A percentile compares a stretch with the other conserved stretches of the same genome.
These are phyloP conservation scores for Neurospora crassa DNA, from an alignment of 2,329 filamentous ascomycete genomes.

Conservation along the genomic window DNA sequence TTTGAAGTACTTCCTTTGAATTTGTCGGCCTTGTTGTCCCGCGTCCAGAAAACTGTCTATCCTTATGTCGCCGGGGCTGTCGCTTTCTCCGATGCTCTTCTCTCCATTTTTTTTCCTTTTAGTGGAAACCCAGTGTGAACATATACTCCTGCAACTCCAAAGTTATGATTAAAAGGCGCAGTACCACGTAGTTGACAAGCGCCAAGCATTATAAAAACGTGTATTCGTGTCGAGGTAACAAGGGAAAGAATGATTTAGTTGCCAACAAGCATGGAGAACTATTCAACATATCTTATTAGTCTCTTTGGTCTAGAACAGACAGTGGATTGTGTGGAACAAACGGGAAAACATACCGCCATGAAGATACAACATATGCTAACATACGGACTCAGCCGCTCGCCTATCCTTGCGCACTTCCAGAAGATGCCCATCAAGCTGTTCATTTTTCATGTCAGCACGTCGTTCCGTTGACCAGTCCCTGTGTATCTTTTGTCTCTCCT, in stretches of 20 bases:
- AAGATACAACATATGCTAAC: slow-evolving; percentile 86
- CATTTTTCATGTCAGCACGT: neutral
- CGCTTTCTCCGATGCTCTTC: neutral
- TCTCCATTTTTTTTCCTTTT: neutral
- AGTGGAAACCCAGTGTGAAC: neutral
- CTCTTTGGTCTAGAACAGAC: neutral
- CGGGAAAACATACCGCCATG: slow-evolving; percentile 68
- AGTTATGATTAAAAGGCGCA: neutral
- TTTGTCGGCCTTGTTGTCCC: neutral
- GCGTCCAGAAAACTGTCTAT: neutral
- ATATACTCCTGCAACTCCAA: neutral
- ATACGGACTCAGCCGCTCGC: slow-evolving; percentile 88
- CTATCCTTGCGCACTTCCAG: slow-evolving; percentile 91
- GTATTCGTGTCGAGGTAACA: neutral
- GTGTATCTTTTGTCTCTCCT: neutral
- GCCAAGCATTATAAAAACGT: neutral
- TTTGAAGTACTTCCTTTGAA: neutral
- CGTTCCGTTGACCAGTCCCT: neutral
- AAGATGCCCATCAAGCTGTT: slow-evolving; percentile 71
- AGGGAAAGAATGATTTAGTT: neutral
- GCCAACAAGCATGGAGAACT: slow-evolving; percentile 8
- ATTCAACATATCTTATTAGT: neutral
- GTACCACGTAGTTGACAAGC: neutral
- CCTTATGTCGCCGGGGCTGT: neutral
- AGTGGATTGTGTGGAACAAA: neutral